phyloP scores from a whole-genome alignment of 2,329 filamentous ascomycete species.

The Pseudomassariella vexata region DNA sequence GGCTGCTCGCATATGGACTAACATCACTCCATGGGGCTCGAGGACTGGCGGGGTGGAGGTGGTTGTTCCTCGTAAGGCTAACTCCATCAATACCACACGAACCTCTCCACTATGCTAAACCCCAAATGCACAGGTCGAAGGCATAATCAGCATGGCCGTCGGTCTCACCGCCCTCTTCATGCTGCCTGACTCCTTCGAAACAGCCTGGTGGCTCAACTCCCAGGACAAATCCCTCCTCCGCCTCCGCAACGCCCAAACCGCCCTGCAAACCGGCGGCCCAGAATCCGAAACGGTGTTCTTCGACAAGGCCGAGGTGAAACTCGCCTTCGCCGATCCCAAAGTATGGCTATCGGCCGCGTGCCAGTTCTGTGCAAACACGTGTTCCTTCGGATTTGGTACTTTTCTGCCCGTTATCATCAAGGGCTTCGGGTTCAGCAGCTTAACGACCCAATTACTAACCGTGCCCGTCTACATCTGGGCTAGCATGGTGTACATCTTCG shows the following conservation, averaged over 20 bases:
- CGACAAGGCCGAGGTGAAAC: constrained; percentile 9
- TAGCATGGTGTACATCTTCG: constrained; percentile 3
- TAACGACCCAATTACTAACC: constrained; percentile 7
- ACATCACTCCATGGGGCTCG: constrained; percentile 8
- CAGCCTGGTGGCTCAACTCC: constrained; percentile 9
- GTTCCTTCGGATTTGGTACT: constrained; percentile 5
- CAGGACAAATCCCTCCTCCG: constrained; percentile 11
- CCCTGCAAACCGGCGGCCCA: constrained; percentile 5
- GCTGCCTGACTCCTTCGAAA: constrained; percentile 11
- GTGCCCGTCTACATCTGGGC: constrained; percentile 9
- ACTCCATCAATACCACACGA: background rate
- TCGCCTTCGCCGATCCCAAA: constrained; percentile 11
- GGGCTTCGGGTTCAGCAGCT: constrained; percentile 5
- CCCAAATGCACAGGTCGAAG: constrained; percentile 9
- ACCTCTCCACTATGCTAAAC: background rate
- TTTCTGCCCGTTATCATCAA: constrained; percentile 7
- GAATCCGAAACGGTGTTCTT: constrained; percentile 8
- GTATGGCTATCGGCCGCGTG: constrained; percentile 7
- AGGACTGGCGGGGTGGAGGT: constrained; percentile 11
- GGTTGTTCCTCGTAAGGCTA: constrained; percentile 7
- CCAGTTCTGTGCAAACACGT: constrained; percentile 6
- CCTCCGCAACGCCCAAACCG: constrained; percentile 6
- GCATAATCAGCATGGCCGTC: constrained; percentile 9
- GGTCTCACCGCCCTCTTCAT: constrained; percentile 7
- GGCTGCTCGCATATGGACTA: constrained; percentile 14